A percentile compares a stretch with the other conserved stretches of the same genome.
Evolutionary conservation across 169 alveolate genomes (phyloP).

Genomic region (Perkinsus olseni): DNA sequence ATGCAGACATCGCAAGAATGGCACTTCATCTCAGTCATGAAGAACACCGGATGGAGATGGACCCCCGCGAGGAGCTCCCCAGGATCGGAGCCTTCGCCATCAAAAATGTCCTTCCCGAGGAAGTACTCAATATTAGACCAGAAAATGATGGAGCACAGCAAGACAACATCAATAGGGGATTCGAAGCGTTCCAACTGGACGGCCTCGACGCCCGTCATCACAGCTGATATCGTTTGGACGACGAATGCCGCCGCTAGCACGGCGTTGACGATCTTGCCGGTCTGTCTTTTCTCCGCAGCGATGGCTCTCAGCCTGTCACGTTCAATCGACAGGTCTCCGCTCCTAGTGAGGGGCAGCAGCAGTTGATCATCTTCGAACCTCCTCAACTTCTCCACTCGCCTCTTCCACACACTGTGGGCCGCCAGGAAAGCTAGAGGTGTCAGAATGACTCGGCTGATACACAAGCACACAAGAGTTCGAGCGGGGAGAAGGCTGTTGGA

Average conservation of each 20-base stretch:
- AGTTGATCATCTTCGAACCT: not conserved
- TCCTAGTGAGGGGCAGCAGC: not conserved
- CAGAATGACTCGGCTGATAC: not conserved
- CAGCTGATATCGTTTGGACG: not conserved
- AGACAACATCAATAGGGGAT: not conserved
- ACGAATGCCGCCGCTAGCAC: not conserved
- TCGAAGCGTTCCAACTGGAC: not conserved
- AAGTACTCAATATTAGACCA: not conserved
- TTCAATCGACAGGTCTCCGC: not conserved
- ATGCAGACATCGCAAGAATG: conserved; percentile 32
- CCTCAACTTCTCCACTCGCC: too few species aligned
- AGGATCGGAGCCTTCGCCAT: not conserved
- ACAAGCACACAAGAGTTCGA: not conserved
- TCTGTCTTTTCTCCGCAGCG: too few species aligned
- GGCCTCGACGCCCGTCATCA: not conserved
- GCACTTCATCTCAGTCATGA: conserved; percentile 24
- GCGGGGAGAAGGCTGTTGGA: not conserved
- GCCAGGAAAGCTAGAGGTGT: not conserved
- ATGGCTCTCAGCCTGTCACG: not conserved
- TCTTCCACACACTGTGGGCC: not conserved
- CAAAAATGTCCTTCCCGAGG: not conserved
- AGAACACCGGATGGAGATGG: conserved; percentile 37
- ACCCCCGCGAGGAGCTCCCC: conserved; percentile 24
- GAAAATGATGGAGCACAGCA: not conserved
- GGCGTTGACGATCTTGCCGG: not conserved